Conservation (phyloP, 495 filamentous ascomycete species). For the Hyphodiscus hymeniophilus region DNA sequence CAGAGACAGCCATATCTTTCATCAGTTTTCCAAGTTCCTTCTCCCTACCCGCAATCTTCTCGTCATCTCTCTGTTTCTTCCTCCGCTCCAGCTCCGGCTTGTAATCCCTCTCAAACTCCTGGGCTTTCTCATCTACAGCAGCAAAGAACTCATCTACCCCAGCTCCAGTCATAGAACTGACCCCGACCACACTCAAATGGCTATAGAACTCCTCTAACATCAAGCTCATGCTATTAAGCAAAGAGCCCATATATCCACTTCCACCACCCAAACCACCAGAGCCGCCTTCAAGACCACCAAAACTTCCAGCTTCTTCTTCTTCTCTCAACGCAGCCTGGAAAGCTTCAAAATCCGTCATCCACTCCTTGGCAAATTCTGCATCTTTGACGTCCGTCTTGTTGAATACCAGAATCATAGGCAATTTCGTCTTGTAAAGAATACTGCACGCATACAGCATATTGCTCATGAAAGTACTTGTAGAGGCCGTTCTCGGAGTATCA, state of each 20-base stretch:
- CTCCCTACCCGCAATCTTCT: constrained; percentile 59
- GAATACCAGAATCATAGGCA: constrained; percentile 97
- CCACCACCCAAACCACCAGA: constrained; percentile 54
- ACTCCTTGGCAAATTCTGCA: constrained; percentile 88
- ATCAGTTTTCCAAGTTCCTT: constrained; percentile 85
- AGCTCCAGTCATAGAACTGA: constrained; percentile 86
- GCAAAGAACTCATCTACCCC: constrained; percentile 91
- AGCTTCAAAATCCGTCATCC: constrained; percentile 98
- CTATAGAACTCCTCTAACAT: constrained; percentile 98
- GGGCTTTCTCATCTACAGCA: constrained; percentile 74
- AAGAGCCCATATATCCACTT: constrained; percentile 93
- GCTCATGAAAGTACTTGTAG: constrained; percentile 95
- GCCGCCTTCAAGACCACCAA: constrained; percentile 64
- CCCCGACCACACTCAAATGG: constrained; percentile 83
- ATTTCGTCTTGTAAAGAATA: constrained; percentile 95
- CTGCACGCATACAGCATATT: constrained; percentile 99
- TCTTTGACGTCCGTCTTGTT: constrained; percentile 97
- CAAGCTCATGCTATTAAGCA: constrained; percentile 94
- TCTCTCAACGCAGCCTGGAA: constrained; percentile 79
- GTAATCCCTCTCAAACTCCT: constrained; percentile 89
- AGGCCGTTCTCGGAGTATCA: constrained; percentile 86
- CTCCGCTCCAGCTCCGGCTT: constrained; percentile 81
- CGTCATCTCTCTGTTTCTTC: constrained; percentile 63
- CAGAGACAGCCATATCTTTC: constrained; percentile 80
- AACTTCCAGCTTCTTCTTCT: constrained; percentile 72